These are phyloP conservation scores for Rhizopogon roseolus DNA, from an alignment of 768 basidiomycete species.

Conservation along the genomic window DNA sequence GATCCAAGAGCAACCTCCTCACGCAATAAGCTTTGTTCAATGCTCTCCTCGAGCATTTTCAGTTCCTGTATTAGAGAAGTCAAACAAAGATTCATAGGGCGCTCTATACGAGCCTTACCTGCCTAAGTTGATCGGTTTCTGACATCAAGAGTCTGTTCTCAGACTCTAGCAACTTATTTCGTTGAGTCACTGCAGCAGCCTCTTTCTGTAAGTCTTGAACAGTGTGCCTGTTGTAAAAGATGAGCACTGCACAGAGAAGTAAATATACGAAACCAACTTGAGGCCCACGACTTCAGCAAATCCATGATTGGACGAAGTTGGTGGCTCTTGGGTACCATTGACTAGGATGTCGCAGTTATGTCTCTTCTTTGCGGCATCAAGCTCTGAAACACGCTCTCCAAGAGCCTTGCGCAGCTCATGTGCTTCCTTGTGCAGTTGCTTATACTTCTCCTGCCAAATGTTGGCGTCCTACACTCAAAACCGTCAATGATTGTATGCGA, in stretches of 20 bases:
- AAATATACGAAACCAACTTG: constrained; percentile 43
- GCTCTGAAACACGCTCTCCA: constrained; percentile 41
- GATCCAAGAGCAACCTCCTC: constrained; percentile 41
- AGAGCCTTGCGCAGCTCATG: constrained; percentile 26
- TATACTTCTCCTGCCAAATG: constrained; percentile 22
- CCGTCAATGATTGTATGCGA: neutral
- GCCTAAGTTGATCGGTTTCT: constrained; percentile 58
- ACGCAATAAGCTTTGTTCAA: constrained; percentile 53
- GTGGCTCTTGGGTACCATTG: constrained; percentile 29
- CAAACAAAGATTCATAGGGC: neutral
- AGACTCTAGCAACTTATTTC: constrained; percentile 66
- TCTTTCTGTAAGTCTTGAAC: constrained; percentile 88
- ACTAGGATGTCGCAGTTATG: constrained; percentile 53
- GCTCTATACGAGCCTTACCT: constrained; percentile 36
- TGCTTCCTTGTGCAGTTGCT: constrained; percentile 27
- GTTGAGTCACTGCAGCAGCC: constrained; percentile 54
- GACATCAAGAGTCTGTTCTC: constrained; percentile 69
- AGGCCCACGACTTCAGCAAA: constrained; percentile 72
- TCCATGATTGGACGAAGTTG: constrained; percentile 47
- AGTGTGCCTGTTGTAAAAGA: constrained; percentile 54
- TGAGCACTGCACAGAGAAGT: constrained; percentile 1
- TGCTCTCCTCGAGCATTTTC: constrained; percentile 68
- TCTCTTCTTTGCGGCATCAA: constrained; percentile 56
- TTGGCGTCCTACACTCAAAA: constrained; percentile 12
- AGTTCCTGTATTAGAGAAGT: constrained; percentile 50